These are phyloP conservation scores for Stevia rebaudiana DNA, from an alignment of 140 eudicot species.

Conservation along the genomic window DNA sequence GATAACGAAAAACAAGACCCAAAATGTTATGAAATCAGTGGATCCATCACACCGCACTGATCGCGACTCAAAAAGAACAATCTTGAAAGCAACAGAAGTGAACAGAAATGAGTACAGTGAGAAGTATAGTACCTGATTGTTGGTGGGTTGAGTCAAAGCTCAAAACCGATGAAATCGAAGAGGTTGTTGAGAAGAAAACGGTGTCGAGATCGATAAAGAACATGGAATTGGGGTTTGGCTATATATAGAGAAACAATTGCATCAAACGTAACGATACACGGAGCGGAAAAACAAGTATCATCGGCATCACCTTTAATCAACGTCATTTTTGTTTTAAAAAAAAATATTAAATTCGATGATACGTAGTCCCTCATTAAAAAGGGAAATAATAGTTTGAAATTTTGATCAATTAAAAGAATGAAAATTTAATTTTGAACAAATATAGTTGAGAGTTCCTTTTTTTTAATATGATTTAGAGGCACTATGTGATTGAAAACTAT, in stretches of 20 bases:
- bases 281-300: background rate
- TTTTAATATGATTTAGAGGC: too few species aligned
- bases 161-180: conserved; percentile 4
- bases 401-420: too few species aligned
- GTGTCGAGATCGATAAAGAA: background rate
- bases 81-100: background rate
- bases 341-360: background rate
- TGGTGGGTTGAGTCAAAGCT: conserved; percentile 4
- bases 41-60: conserved; percentile 6
- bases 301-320: background rate
- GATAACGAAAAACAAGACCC: background rate
- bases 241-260: conserved; percentile 17
- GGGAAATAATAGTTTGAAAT: background rate
- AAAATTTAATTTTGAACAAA: too few species aligned
- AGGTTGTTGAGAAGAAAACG: background rate
- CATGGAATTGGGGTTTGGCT: conserved; percentile 20
- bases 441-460: too few species aligned
- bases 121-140: conserved; percentile 8
- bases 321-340: background rate
- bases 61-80: background rate
- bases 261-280: background rate
- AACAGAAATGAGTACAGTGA: background rate
- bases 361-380: too few species aligned
- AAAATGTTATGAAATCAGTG: background rate
- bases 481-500: too few species aligned